phyloP scores from a whole-genome alignment of 1,139 yeast species.

The Casaregolazyma suthepensis region DNA sequence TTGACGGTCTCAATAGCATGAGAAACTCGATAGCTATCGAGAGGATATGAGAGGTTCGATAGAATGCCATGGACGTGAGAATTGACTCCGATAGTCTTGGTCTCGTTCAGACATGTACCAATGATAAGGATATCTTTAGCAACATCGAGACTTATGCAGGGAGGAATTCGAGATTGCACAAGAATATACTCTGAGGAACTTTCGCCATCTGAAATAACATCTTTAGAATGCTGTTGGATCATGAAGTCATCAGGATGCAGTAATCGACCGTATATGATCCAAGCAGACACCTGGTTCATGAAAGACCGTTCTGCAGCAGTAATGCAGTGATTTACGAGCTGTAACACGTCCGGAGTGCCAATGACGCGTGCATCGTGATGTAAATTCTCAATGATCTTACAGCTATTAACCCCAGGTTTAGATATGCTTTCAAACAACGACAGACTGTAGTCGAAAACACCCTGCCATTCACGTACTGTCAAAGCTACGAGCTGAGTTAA shows the following conservation, averaged over 20 bases:
- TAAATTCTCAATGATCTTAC: constrained; percentile 16
- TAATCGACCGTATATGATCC: constrained; percentile 27
- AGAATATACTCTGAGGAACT: constrained; percentile 8
- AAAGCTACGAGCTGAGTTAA: constrained; percentile 19
- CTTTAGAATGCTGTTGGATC: constrained; percentile 3
- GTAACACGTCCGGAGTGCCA: constrained; percentile 21
- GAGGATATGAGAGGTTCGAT: constrained; percentile 15
- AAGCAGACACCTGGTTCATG: constrained; percentile 22
- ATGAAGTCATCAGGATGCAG: constrained; percentile 16
- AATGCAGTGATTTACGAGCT: constrained; percentile 17
- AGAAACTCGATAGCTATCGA: constrained; percentile 15
- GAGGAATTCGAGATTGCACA: constrained; percentile 13
- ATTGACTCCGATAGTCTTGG: not conserved
- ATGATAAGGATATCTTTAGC: constrained; percentile 19
- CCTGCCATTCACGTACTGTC: constrained; percentile 20
- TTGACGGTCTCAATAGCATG: constrained; percentile 15
- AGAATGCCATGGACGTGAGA: constrained; percentile 4
- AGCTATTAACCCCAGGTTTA: constrained; percentile 1
- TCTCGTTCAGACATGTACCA: constrained; percentile 17
- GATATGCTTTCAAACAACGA: constrained; percentile 15
- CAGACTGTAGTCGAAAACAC: constrained; percentile 19
- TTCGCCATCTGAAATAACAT: constrained; percentile 8
- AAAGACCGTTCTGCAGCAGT: constrained; percentile 23
- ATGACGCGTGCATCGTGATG: constrained; percentile 14
- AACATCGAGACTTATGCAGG: constrained; percentile 12